Base-by-base conservation (phyloP, 352 stramenopile genomes). In the Phytophthora pisi region DNA sequence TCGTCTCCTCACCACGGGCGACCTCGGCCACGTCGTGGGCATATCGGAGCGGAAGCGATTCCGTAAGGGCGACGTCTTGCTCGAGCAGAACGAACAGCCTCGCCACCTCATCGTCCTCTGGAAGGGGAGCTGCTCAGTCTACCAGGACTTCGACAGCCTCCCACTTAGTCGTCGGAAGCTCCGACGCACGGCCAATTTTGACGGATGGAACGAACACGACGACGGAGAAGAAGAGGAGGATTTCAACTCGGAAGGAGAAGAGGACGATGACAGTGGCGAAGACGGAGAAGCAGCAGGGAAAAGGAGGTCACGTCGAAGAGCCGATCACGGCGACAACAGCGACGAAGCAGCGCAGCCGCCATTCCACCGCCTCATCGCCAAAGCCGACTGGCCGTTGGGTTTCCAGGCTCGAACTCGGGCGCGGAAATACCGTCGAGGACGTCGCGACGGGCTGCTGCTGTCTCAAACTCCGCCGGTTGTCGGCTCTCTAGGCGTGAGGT, bases 1-100 rank as follows among this genome's bases (percentile, higher is more conserved):
- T 30, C 72, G 72, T 52, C 66, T 73, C 5, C 86, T 93, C 13
- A 81, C 69, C 10, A 87, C 81, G 1, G 89, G 81, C 28, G 83
- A 90, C 20, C 68, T 93, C 10, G 83, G 83, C 16, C 81, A 91
- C 42, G 64, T 91, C 51, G 86, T 91, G n/a, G 85, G 81, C 7
- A 89, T 91, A 38, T 93, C 83, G 24, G 81, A 93, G 61, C 77
- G 80, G 13, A 74, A 84, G 20, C 81, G 83, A 3, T 91, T 89
- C 51, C 81, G 79, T 47, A 90, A 89, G 54, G 83, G 81, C 5
- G 81, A 91, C 38, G 61, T 86, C 7, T 53, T 93, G n/a, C 61
- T 93, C 6, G 67, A 78, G 24, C 85, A 93, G 54, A 88, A 88
- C 28, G 78, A 90, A 3, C 55, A 85, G 26, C 85, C 85, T 1